These are phyloP conservation scores for Diaporthe helianthi DNA, from an alignment of 2,329 filamentous ascomycete genomes.

Conservation along the genomic window DNA sequence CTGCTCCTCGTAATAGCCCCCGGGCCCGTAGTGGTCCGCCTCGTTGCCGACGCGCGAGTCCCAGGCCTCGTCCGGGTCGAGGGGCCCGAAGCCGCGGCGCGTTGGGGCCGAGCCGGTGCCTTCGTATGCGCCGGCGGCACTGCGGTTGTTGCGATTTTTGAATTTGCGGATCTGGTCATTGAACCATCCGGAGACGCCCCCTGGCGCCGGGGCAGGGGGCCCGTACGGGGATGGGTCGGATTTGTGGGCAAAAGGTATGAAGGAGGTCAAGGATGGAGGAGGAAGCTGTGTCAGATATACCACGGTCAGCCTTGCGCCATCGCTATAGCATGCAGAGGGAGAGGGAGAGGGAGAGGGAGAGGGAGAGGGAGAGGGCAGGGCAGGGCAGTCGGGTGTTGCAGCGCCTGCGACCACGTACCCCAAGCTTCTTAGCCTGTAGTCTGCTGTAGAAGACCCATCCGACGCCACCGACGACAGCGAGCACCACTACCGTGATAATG, in stretches of 20 bases:
- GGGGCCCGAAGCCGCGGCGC: conserved; percentile 67
- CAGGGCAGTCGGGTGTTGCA: conserved; percentile 12
- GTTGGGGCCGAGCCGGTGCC: conserved; percentile 48
- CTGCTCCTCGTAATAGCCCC: conserved; percentile 77
- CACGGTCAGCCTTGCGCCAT: conserved; percentile 8
- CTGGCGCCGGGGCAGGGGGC: conserved; percentile 60
- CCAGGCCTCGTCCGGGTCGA: conserved; percentile 88
- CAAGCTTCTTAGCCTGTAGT: conserved; percentile 74
- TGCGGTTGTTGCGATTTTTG: conserved; percentile 69
- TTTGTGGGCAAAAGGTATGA: conserved; percentile 72
- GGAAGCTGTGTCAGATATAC: conserved; percentile 63
- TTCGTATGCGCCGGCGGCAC: conserved; percentile 76
- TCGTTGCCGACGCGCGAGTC: conserved; percentile 80
- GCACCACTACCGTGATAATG: conserved; percentile 74
- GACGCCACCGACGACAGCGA: conserved; percentile 61
- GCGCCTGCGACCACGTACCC: conserved; percentile 55
- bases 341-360: conserved; percentile 2
- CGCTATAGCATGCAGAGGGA: not conserved
- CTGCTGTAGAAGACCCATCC: conserved; percentile 77
- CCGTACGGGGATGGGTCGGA: conserved; percentile 53
- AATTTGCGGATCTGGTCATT: conserved; percentile 69
- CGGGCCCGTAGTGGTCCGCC: conserved; percentile 66
- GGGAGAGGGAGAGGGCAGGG: not conserved
- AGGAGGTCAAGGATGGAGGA: conserved; percentile 70
- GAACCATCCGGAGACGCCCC: conserved; percentile 76